phyloP scores from a whole-genome alignment of 306 rosid species.

The Glycyrrhiza uralensis region DNA sequence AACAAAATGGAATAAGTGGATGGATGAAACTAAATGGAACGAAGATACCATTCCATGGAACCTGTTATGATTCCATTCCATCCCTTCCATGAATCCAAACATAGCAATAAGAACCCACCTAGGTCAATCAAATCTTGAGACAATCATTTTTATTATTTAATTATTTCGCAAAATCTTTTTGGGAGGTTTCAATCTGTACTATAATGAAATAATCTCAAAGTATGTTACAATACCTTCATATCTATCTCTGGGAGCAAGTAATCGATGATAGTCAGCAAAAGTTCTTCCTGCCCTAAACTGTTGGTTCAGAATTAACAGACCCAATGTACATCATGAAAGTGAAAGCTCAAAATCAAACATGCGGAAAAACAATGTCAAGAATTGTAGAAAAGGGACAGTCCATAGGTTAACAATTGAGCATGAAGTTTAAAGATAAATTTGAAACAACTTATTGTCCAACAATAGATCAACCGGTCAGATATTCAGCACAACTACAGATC shows the following conservation, averaged over 20 bases:
- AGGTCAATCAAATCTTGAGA: background rate
- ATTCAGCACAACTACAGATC: background rate
- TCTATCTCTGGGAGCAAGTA: constrained; percentile 60
- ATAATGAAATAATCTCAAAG: background rate
- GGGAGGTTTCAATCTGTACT: background rate
- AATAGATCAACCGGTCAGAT: background rate
- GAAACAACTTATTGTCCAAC: background rate
- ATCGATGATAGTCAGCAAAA: constrained; percentile 67
- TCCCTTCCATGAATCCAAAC: background rate
- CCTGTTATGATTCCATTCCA: background rate
- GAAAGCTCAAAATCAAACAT: constrained; percentile 23
- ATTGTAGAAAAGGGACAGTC: background rate
- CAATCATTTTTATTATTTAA: background rate
- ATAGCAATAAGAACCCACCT: background rate
- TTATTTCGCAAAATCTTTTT: background rate
- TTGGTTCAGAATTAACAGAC: constrained; percentile 13
- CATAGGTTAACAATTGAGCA: background rate
- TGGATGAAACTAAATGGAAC: too few relatives aligned
- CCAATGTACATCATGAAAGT: constrained; percentile 10
- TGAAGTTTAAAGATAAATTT: background rate
- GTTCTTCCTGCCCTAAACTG: constrained; percentile 60
- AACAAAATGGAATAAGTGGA: too few relatives aligned
- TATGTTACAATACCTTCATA: constrained; percentile 53
- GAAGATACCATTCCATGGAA: background rate
- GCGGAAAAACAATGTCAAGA: background rate